Conservation (phyloP, 2,329 filamentous ascomycete species). For the Teratosphaeria zuluensis region DNA sequence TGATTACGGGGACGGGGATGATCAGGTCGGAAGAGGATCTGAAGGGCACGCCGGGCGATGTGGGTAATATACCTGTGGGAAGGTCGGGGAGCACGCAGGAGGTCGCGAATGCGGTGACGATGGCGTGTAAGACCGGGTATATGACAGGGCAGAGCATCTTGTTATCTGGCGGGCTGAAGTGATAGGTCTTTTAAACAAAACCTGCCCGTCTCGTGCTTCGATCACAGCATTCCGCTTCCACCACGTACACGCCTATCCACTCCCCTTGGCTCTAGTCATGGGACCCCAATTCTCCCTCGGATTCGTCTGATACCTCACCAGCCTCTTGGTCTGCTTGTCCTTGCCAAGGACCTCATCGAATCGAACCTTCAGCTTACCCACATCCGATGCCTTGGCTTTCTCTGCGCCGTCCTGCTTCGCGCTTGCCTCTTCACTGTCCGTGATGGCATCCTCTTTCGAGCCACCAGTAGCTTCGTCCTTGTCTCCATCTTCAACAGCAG, state of each 20-base stretch:
- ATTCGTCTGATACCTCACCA: slow-evolving; percentile 83
- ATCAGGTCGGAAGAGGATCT: slow-evolving; percentile 45
- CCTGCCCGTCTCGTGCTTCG: too few relatives aligned
- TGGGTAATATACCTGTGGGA: slow-evolving; percentile 50
- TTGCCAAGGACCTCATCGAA: slow-evolving; percentile 76
- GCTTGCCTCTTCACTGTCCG: slow-evolving; percentile 4
- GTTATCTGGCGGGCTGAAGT: slow-evolving; percentile 23
- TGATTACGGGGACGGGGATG: slow-evolving; percentile 52
- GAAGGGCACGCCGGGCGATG: slow-evolving; percentile 42
- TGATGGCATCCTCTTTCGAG: slow-evolving; percentile 11
- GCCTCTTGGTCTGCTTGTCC: slow-evolving; percentile 54
- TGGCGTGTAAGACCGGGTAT: slow-evolving; percentile 53
- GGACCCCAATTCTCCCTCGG: slow-evolving; percentile 92
- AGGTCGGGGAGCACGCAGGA: slow-evolving; percentile 50
- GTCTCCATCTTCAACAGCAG: slow-evolving; percentile 21
- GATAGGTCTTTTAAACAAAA: background rate
- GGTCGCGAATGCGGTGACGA: slow-evolving; percentile 51
- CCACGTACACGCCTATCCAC: slow-evolving; percentile 5
- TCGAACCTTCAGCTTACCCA: slow-evolving; percentile 48
- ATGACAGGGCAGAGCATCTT: slow-evolving; percentile 24
- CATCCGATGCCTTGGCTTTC: background rate
- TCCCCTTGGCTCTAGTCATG: slow-evolving; percentile 45
- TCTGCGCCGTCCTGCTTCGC: background rate
- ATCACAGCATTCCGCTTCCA: too few relatives aligned
- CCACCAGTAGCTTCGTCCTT: background rate